Conservation (phyloP, 2,329 filamentous ascomycete genomes). For the Lecanicillium sp. region DNA sequence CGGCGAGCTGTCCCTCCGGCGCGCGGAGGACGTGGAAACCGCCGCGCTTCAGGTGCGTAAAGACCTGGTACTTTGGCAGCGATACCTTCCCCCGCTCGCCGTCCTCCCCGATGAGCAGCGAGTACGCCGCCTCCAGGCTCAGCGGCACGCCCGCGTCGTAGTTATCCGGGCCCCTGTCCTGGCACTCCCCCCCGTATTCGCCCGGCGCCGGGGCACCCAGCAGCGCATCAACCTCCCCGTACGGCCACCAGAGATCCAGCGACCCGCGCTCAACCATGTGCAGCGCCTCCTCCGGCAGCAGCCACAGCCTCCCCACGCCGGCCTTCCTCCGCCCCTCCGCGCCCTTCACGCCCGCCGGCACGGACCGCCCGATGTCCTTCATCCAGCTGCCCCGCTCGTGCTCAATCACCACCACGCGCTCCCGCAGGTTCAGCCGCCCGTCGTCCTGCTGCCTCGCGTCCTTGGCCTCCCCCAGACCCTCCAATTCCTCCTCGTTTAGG, state of each 20-base stretch:
- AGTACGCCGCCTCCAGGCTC: conserved; percentile 85
- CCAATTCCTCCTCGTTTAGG: conserved; percentile 14
- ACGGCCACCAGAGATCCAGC: conserved; percentile 81
- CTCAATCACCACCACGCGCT: conserved; percentile 61
- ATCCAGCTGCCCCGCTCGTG: conserved; percentile 67
- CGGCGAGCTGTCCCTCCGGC: conserved; percentile 26
- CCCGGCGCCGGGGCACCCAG: conserved; percentile 25
- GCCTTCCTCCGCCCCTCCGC: conserved; percentile 41
- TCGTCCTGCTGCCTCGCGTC: conserved; percentile 17
- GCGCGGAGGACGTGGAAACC: conserved; percentile 79
- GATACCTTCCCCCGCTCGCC: conserved; percentile 53
- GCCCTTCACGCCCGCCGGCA: conserved; percentile 37
- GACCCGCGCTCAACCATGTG: conserved; percentile 84
- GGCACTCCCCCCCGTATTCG: conserved; percentile 18
- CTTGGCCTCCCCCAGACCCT: conserved; percentile 1
- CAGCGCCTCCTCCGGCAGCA: conserved; percentile 86
- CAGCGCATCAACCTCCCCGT: conserved; percentile 42
- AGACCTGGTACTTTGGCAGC: conserved; percentile 83
- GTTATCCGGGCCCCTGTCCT: conserved; percentile 28
- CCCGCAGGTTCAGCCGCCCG: conserved; percentile 28
- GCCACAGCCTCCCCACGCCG: conserved; percentile 63
- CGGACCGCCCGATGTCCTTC: conserved; percentile 66
- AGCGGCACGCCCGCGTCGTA: conserved; percentile 69
- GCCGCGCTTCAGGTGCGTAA: conserved; percentile 71
- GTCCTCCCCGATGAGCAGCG: conserved; percentile 70